A percentile compares a stretch with the other conserved stretches of the same genome.
Evolutionary conservation across 106 monocot species (phyloP).

Genomic region (Platanthera zijinensis): DNA sequence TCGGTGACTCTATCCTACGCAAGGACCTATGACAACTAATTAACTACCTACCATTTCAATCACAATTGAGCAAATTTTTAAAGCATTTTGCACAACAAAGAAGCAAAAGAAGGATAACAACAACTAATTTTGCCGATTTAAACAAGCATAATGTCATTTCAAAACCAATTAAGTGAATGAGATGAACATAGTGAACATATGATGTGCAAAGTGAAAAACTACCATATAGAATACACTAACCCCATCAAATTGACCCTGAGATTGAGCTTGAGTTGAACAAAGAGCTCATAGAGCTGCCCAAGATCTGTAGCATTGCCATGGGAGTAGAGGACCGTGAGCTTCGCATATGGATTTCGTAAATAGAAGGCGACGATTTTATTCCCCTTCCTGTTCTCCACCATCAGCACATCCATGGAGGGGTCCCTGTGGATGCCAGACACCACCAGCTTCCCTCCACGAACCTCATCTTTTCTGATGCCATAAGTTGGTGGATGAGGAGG

Average conservation of each 20-base stretch:
- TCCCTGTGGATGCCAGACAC: conserved; percentile 60
- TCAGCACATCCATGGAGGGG: conserved; percentile 42
- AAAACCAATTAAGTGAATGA: neutral
- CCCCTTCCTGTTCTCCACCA: conserved; percentile 53
- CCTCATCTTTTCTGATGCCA: conserved; percentile 32
- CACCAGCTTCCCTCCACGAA: conserved; percentile 30
- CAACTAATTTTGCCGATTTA: neutral
- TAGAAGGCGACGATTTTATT: conserved; percentile 73
- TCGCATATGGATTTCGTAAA: conserved; percentile 55
- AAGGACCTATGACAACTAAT: neutral
- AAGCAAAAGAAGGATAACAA: neutral
- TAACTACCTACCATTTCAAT: neutral
- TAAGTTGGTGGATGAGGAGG: conserved; percentile 71
- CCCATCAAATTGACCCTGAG: conserved; percentile 90
- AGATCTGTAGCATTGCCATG: conserved; percentile 96
- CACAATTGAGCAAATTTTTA: neutral
- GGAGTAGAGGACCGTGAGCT: conserved; percentile 77
- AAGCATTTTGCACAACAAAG: neutral
- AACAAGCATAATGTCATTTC: neutral
- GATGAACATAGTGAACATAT: neutral
- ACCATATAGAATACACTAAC: conserved; percentile 33
- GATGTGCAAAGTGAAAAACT: neutral
- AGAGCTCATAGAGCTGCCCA: conserved; percentile 85
- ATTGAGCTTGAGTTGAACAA: conserved; percentile 78
- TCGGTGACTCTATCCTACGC: no score